Conservation (phyloP, 2,329 filamentous ascomycete species). For the Fusarium palustre region DNA sequence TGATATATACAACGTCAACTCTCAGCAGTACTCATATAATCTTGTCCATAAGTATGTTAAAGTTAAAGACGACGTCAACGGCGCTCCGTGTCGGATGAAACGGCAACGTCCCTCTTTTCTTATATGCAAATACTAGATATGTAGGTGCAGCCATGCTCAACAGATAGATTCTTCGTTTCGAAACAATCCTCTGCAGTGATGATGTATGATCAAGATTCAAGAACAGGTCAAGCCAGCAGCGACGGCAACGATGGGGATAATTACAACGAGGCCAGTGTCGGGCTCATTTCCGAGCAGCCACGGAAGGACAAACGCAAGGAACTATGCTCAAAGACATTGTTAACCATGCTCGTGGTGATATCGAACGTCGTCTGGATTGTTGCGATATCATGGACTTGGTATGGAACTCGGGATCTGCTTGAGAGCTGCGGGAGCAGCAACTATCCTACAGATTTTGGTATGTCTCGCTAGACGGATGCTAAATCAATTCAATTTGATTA, state of each 20-base stretch:
- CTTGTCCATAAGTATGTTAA: neutral
- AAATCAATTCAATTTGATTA: neutral
- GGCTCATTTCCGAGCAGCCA: neutral
- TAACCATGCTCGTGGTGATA: neutral
- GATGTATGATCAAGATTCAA: neutral
- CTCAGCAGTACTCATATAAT: neutral
- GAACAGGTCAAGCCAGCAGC: neutral
- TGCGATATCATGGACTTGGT: neutral
- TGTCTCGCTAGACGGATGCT: neutral
- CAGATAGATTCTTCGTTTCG: neutral
- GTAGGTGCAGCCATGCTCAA: neutral
- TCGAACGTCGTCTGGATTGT: neutral
- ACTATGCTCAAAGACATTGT: neutral
- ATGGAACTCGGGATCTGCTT: neutral
- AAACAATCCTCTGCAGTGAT: neutral
- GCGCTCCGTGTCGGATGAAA: neutral
- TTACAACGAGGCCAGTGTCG: neutral
- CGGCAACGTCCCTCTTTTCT: neutral
- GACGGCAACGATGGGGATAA: neutral
- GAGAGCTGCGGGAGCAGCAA: neutral
- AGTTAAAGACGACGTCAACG: slow-evolving; percentile 5
- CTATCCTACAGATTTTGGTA: slow-evolving; percentile 2
- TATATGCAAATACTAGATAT: neutral
- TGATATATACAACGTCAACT: neutral
- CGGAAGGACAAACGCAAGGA: neutral